Evolutionary conservation across 208 protist genomes (phyloP), one percentile per base, ranked within the genome.

Genomic region (Angomonas deanei): DNA sequence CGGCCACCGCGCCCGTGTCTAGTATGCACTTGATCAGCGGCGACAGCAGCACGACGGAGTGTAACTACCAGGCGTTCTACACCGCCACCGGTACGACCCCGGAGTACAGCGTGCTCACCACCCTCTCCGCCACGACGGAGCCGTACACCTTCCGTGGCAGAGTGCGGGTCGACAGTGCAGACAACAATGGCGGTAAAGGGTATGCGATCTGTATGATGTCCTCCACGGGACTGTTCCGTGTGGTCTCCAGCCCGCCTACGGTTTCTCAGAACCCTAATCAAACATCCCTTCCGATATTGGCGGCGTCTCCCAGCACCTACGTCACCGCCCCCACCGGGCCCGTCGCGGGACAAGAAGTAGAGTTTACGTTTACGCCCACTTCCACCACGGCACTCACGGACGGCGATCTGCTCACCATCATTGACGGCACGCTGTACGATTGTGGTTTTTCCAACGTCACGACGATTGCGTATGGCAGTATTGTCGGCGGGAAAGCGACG

Each of bases 131-230:
- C 11, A 53, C 53, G 33, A 39, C 64, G 1, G 28, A 50, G 3
- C 36, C 66, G 24, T 87, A 63, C 24, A n/a, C n/a, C n/a, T n/a
- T n/a, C n/a, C n/a, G n/a, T n/a, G n/a, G n/a, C n/a, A n/a, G n/a
- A n/a, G n/a, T n/a, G n/a, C 72, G 83, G 30, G 84, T 71, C 0
- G 82, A 85, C 21, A 69, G 92, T 8, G 23, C 42, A 19, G 42
- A 26, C 42, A 71, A 48, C 61, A 57, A 71, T 5, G 47, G 53
- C 21, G 21, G 57, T 2, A 76, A 62, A 13, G 53, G n/a, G 0
- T 89, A 90, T 56, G 85, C 83, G n/a, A 39, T 96, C 47, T 96
- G 90, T 70, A 77, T 93, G 75, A 75, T 69, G 59, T 67, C 72
- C 2, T 26, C 49, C 15, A 60, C 50, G 23, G 83, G 80, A 15